Conservation (phyloP, 768 basidiomycete species). For the Clathrus columnatus region DNA sequence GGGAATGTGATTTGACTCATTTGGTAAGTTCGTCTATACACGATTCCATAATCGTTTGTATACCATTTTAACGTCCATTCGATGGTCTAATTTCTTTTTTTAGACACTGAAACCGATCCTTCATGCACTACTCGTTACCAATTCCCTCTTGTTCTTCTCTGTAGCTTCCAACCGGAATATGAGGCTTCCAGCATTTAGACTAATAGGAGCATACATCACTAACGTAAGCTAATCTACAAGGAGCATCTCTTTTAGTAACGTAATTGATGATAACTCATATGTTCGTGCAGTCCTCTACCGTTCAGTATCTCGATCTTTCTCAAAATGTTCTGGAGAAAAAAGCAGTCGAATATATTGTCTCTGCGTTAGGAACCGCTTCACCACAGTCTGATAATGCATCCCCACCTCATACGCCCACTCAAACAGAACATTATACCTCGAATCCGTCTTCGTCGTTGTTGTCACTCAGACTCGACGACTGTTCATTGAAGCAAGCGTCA, state of each 20-base stretch:
- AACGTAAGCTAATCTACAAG: conserved; percentile 38
- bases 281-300: conserved; percentile 50
- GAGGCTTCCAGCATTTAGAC: conserved; percentile 64
- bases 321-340: conserved; percentile 81
- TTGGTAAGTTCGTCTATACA: conserved; percentile 38
- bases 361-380: conserved; percentile 41
- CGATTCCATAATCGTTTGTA: too few relatives aligned
- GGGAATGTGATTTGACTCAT: conserved; percentile 84
- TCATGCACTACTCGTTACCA: conserved; percentile 81
- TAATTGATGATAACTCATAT: background rate
- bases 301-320: conserved; percentile 87
- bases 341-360: conserved; percentile 72
- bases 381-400: conserved; percentile 12
- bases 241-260: background rate
- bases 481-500: conserved; percentile 59
- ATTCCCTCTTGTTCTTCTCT: conserved; percentile 71
- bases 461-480: conserved; percentile 85
- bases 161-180: conserved; percentile 81
- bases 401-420: conserved; percentile 32
- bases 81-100: background rate
- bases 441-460: conserved; percentile 31
- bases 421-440: conserved; percentile 21
- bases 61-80: conserved; percentile 10
- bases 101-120: conserved; percentile 83
- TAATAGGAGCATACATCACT: conserved; percentile 71